Evolutionary conservation across 2,329 filamentous ascomycete species (phyloP).

Genomic region (Pseudopyrenochaeta lycopersici): DNA sequence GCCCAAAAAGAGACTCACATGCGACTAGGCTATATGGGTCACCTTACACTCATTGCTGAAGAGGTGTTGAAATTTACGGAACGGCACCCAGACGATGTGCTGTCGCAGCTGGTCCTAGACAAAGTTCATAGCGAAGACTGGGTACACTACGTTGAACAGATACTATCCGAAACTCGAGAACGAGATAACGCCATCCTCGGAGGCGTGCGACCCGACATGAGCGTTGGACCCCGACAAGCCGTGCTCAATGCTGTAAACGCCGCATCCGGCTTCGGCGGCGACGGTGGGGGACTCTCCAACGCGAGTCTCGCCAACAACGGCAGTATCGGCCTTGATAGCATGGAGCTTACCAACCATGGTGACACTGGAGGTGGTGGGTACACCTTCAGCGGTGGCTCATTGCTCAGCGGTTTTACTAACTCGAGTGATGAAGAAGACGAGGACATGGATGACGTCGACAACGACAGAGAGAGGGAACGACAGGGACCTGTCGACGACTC

Average conservation of each 20-base stretch:
- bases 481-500: constrained; percentile 60
- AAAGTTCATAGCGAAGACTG: constrained; percentile 89
- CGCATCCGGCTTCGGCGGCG: constrained; percentile 64
- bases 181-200: constrained; percentile 98
- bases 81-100: constrained; percentile 85
- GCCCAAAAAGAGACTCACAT: constrained; percentile 85
- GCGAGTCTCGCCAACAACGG: constrained; percentile 78
- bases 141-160: constrained; percentile 94
- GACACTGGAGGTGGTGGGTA: constrained; percentile 78
- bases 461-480: constrained; percentile 65
- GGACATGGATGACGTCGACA: constrained; percentile 85
- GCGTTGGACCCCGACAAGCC: constrained; percentile 78
- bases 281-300: constrained; percentile 67
- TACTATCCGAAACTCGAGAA: constrained; percentile 90
- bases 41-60: constrained; percentile 94
- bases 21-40: constrained; percentile 97
- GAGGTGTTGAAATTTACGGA: constrained; percentile 99
- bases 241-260: constrained; percentile 68
- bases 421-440: constrained; percentile 97
- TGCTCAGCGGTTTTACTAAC: constrained; percentile 91
- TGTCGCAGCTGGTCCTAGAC: constrained; percentile 85
- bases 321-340: constrained; percentile 62
- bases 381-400: constrained; percentile 74
- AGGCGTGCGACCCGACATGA: constrained; percentile 90
- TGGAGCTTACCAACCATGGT: constrained; percentile 71